These are phyloP conservation scores for Lactarius tabidus DNA, from an alignment of 768 basidiomycete species.

Conservation along the genomic window DNA sequence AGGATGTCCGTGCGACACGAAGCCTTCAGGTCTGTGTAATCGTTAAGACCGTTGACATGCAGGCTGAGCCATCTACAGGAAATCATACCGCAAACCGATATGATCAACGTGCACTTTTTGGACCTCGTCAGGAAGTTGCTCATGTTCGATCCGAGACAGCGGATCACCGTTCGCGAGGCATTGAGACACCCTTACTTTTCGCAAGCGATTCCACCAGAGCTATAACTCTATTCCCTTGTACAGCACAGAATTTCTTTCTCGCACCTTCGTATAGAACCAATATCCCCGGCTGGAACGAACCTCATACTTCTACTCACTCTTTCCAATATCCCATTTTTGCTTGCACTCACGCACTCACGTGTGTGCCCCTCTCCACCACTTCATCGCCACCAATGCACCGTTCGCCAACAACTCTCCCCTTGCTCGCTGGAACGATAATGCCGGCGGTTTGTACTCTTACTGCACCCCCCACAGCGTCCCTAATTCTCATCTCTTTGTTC, in stretches of 20 bases:
- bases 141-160: conserved; percentile 83
- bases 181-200: conserved; percentile 85
- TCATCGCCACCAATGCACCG: conserved; percentile 19
- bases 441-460: conserved; percentile 24
- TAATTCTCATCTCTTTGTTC: conserved; percentile 19
- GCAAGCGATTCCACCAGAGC: conserved; percentile 61
- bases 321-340: conserved; percentile 8
- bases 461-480: conserved; percentile 19
- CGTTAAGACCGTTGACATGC: not conserved
- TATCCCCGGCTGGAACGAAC: conserved; percentile 18
- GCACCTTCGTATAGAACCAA: conserved; percentile 19
- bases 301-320: conserved; percentile 1
- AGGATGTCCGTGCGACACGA: conserved; percentile 86
- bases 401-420: conserved; percentile 12
- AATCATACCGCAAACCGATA: conserved; percentile 75
- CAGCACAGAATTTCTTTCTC: conserved; percentile 11
- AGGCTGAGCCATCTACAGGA: conserved; percentile 47
- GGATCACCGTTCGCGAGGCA: conserved; percentile 85
- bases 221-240: conserved; percentile 39
- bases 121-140: conserved; percentile 85
- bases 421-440: conserved; percentile 19
- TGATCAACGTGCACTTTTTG: conserved; percentile 73
- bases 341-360: conserved; percentile 1
- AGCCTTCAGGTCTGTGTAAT: conserved; percentile 57
- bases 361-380: conserved; percentile 6